Evolutionary conservation across 768 basidiomycete species (phyloP), one percentile per base, ranked within the genome.

Genomic region (Leccinum aurantiacum): DNA sequence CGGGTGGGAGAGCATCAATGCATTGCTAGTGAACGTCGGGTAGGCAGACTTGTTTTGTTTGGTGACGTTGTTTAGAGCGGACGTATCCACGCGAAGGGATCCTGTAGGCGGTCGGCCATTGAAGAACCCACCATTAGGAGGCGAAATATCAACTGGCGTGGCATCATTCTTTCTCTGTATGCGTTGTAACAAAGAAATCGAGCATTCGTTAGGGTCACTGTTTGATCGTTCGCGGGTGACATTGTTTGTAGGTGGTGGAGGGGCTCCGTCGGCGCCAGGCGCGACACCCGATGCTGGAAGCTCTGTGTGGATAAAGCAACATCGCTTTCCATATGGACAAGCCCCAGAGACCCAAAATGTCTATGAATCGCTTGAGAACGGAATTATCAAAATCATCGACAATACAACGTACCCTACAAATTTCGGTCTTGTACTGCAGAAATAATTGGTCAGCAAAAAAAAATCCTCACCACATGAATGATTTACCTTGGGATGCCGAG

Each of bases 341-440:
- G 93, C 92, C 27, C 93, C 93, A 51, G 92, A 93, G 13, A 94
- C 89, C 91, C 93, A 95, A 80, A 95, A 95, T 8, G 93, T 95
- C 88, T 93, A 67, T 10, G 41, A 25, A 60, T 27, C 6, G 35
- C 68, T 51, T 64, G 59, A 64, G 59, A 37, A 64, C 56, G 37
- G 24, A 6, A 24, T 6, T 5, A 27, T 37, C 31, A 54, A 54
- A 33, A 27, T 15, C 8, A 44, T 47, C 8, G 7, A 51, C 17
- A 7, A 48, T 41, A 15, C 24, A 6, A 75, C 86, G 64, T 67
- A 93, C 91, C 78, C 92, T 86, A 73, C 93, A 95, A 64, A 95
- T 93, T 75, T 95, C 93, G 10, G 93, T 95, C 76, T 95, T 95
- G 76, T 95, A 95, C 91, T 91, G 68, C 19, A 54, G 58, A 56